These are phyloP conservation scores for Stagonosporopsis vannaccii DNA, from an alignment of 2,329 filamentous ascomycete genomes.

Conservation along the genomic window DNA sequence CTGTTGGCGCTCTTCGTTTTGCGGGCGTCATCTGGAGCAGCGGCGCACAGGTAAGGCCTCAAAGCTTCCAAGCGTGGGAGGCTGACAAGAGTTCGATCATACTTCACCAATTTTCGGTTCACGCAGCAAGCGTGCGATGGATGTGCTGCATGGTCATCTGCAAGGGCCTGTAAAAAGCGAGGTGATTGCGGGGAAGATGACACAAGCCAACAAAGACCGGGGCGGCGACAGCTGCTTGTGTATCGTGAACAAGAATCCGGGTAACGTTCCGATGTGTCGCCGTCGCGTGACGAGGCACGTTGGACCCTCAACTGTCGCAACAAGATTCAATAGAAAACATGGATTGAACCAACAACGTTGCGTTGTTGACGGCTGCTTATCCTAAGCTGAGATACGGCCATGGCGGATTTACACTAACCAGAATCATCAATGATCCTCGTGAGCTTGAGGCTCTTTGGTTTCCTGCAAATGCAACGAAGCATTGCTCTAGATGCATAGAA, in stretches of 20 bases:
- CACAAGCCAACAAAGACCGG: constrained; percentile 31
- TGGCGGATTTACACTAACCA: neutral
- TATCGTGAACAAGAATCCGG: constrained; percentile 33
- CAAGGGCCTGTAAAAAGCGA: constrained; percentile 45
- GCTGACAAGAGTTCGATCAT: constrained; percentile 39
- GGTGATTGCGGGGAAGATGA: constrained; percentile 49
- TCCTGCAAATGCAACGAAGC: constrained; percentile 5
- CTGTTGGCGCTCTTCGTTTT: constrained; percentile 42
- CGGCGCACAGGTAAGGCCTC: constrained; percentile 43
- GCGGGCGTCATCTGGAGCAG: constrained; percentile 34
- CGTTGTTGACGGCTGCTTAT: neutral
- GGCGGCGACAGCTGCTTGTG: constrained; percentile 24
- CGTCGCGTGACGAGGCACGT: constrained; percentile 35
- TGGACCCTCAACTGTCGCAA: constrained; percentile 18
- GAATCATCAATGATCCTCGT: neutral
- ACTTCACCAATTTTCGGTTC: constrained; percentile 33
- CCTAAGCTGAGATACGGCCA: neutral
- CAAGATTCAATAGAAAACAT: constrained; percentile 25
- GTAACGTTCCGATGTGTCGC: constrained; percentile 13
- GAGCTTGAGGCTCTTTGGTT: constrained; percentile 30
- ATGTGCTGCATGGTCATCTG: constrained; percentile 49
- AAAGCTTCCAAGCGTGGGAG: constrained; percentile 34
- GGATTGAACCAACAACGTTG: constrained; percentile 10
- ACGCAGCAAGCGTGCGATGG: constrained; percentile 41
- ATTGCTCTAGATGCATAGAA: constrained; percentile 6